Conservation (phyloP, 1,284 basidiomycete genomes). For the Paramarasmius palmivorus region DNA sequence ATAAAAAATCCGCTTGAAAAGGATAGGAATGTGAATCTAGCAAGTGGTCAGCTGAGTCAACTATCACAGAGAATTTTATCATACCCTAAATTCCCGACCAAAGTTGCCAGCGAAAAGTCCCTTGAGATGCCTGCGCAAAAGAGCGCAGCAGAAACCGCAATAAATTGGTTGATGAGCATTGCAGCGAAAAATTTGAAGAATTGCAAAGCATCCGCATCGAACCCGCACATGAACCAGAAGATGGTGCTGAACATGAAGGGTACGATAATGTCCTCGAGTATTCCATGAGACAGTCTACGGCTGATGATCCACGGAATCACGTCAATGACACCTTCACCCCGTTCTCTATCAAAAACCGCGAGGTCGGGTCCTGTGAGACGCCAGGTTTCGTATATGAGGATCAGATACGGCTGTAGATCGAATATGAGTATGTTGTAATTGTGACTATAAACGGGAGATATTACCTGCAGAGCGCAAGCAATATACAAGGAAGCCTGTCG, state of each 20-base stretch:
- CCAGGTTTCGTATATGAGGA: conserved; percentile 18
- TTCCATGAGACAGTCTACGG: conserved; percentile 12
- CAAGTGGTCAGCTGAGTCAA: not conserved
- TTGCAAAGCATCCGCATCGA: conserved; percentile 18
- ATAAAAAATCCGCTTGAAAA: conserved; percentile 30
- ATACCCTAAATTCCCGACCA: conserved; percentile 21
- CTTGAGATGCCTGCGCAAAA: conserved; percentile 35
- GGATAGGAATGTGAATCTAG: conserved; percentile 28
- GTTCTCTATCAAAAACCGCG: conserved; percentile 47
- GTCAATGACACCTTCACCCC: conserved; percentile 32
- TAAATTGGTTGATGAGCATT: conserved; percentile 37
- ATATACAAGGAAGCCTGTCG: conserved; percentile 16
- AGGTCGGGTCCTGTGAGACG: conserved; percentile 22
- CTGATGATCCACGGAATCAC: conserved; percentile 15
- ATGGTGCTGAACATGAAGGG: conserved; percentile 18
- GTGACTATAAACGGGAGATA: not conserved
- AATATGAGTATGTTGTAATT: not conserved
- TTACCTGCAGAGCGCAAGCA: conserved; percentile 12
- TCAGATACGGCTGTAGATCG: conserved; percentile 14
- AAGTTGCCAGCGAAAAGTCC: conserved; percentile 18
- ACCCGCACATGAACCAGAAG: conserved; percentile 17
- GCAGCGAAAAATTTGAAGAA: conserved; percentile 39
- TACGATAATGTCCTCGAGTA: conserved; percentile 18
- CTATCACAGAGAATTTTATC: not conserved
- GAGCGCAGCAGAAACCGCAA: conserved; percentile 36